Base-by-base conservation (phyloP, 208 protist genomes). In the Naegleria gruberi region DNA sequence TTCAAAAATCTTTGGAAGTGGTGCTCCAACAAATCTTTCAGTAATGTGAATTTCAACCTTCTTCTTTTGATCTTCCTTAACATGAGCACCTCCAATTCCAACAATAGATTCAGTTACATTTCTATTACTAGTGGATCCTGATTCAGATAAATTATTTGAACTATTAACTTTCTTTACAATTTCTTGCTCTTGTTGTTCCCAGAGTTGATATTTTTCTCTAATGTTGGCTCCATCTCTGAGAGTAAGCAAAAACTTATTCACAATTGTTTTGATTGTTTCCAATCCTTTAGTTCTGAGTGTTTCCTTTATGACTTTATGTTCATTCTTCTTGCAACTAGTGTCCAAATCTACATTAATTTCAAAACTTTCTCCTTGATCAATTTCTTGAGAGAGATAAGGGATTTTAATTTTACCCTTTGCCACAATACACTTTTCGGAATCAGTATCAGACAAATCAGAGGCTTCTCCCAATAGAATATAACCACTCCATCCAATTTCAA, bases 401-500 rank as follows among this genome's bases (percentile, higher is more conserved):
- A 86, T 42, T 26, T 46, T 42, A 46, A 86, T 37, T 37, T 86
- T 86, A 17, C 82, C 82, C 45, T 26, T 86, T 8, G 82, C 82
- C 4, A 34, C 34, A 7, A 46, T 30, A 3, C 19, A 23, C 34
- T 42, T 34, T 46, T 86, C 23, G 26, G 23, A n/a, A 42, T n/a
- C 34, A 37, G 17, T 34, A 82, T 82, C 73, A 6, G 23, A 15
- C 23, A n/a, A 15, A 40, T 82, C 73, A 6, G 23, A n/a, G 23
- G 73, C 1, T 40, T n/a, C 82, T 86, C 42, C 82, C n/a, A 34
- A 42, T 86, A 34, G 17, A 15, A 86, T 46, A 15, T 42, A 30
- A 43, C 41, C 82, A 45, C 12, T 86, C 82, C 82, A 86, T 34
- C 34, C 82, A 47, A 86, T 46, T 86, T 42, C 82, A 10, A 86